These are phyloP conservation scores for Paramecium pentaurelia DNA, from an alignment of 73 alveolate species.

Conservation along the genomic window DNA sequence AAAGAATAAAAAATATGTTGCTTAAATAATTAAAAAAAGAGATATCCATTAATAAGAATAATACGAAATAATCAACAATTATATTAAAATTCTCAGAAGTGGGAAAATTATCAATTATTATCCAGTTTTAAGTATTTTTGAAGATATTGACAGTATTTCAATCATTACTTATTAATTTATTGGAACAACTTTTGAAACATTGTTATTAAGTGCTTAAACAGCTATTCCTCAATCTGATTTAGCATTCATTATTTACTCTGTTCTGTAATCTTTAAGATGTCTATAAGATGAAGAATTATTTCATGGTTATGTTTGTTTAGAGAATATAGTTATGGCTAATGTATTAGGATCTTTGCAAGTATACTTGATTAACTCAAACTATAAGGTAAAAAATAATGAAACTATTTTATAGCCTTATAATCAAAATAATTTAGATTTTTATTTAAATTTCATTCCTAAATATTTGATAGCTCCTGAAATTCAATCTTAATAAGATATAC, in stretches of 20 bases:
- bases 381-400: background rate
- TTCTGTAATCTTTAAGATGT: background rate
- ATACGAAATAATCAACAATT: background rate
- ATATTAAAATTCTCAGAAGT: background rate
- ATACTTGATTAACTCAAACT: background rate
- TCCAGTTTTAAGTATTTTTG: background rate
- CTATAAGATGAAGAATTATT: constrained; percentile 16
- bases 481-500: background rate
- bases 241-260: background rate
- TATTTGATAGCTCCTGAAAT: constrained; percentile 19
- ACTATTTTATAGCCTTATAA: background rate
- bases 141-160: background rate
- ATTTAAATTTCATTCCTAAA: background rate
- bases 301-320: constrained; percentile 6
- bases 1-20: background rate
- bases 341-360: background rate
- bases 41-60: background rate
- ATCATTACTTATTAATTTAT: background rate
- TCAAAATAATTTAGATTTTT: background rate
- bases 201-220: background rate
- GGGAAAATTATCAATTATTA: background rate
- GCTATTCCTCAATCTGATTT: background rate
- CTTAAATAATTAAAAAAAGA: background rate
- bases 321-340: background rate
- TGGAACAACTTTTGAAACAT: background rate